Conservation (phyloP, 768 basidiomycete genomes). For the Auricularia heimuer region DNA sequence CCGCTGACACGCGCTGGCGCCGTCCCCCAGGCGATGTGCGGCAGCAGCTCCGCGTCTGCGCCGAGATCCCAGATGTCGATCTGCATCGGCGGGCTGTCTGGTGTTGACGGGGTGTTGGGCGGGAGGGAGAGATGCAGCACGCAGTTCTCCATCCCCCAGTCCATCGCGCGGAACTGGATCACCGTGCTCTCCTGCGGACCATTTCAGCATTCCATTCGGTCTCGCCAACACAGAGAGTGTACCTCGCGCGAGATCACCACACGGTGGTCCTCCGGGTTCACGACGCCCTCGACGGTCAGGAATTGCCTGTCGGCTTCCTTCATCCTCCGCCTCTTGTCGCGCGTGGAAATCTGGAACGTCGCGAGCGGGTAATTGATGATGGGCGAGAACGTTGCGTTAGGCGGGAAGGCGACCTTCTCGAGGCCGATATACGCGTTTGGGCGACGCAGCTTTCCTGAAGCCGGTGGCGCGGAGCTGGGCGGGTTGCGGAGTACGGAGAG, state of each 20-base stretch:
- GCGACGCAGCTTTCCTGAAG: not conserved
- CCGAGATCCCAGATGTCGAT: not conserved
- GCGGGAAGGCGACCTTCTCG: not conserved
- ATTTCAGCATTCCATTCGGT: not conserved
- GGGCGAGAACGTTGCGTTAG: not conserved
- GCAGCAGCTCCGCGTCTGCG: not conserved
- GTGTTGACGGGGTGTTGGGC: not conserved
- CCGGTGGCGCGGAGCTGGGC: not conserved
- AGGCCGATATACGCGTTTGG: not conserved
- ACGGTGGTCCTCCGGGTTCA: not conserved
- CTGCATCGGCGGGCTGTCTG: not conserved
- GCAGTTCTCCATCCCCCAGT: slow-evolving; percentile 26
- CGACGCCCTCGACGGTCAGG: not conserved
- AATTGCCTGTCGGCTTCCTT: not conserved
- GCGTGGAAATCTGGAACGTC: not conserved
- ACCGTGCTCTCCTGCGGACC: slow-evolving; percentile 18
- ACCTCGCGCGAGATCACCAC: not conserved
- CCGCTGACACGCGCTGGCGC: not conserved
- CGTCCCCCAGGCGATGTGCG: not conserved
- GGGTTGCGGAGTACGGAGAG: not conserved
- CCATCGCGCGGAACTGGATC: slow-evolving; percentile 21
- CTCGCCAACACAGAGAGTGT: not conserved
- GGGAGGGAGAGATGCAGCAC: slow-evolving; percentile 16
- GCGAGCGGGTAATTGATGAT: not conserved
- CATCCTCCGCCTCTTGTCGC: not conserved